Evolutionary conservation across 495 filamentous ascomycete species (phyloP), one percentile per base, ranked within the genome.

Genomic region (Aspergillus olivimuriae): DNA sequence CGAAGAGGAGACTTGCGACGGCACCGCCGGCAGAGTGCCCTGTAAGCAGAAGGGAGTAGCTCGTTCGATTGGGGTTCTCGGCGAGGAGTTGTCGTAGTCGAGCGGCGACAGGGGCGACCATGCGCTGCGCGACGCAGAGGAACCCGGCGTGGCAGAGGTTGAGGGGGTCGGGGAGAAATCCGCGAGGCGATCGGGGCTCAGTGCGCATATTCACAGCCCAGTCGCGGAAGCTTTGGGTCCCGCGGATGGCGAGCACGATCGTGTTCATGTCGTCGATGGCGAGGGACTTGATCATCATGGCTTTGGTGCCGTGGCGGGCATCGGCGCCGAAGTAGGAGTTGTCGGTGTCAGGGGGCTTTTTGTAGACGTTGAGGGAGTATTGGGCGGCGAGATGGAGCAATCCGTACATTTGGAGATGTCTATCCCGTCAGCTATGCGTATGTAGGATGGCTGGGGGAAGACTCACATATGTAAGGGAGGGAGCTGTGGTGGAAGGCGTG

Each of bases 1-100:
- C 74, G 60, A 85, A 94, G 1, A 92, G 72, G 11, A 94, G 67
- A 6, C 75, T 72, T 3, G 87, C 87, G 0, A 94, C 78, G 4
- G 87, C 87, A 3, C 87, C 87, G 12, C 87, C 87, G 0, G 87
- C 87, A 5, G 83, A 87, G 53, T 92, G 87, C 2, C 87, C 87
- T 0, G 87, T 91, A 45, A 94, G 82, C 8, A 94, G 65, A 4
- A 94, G 75, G 11, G 81, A 86, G 53, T 82, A 83, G 17, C 70
- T 68, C 4, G 74, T 70, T 15, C 85, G 73, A n/a, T 62, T 58
- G 1, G 85, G 83, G 51, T 89, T 74, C 46, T 88, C 82, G 51
- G 81, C 71, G 0, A 91, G 68, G 1, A 90, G 66, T 37, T 73
- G 62, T 1, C 80, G 75, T 3, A 92, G 73, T 12, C 80, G 78